Evolutionary conservation across 2,329 filamentous ascomycete genomes (phyloP).

Genomic region (Mycosphaerella arachidis): DNA sequence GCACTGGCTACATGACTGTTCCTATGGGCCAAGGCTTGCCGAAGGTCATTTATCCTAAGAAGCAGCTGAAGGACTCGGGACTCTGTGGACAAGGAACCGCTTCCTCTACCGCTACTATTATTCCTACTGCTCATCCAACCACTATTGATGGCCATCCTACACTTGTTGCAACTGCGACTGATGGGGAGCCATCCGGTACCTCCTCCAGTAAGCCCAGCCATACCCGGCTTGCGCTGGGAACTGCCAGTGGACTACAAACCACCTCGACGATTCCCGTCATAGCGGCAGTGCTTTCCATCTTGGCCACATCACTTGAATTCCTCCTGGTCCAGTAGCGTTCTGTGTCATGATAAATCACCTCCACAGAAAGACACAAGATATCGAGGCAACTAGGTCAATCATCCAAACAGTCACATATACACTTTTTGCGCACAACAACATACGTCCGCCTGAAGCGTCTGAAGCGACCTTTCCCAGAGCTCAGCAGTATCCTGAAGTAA

Average conservation of each 20-base stretch:
- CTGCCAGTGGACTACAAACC: background rate
- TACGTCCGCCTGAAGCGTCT: no score
- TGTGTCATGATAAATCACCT: background rate
- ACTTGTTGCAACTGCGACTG: background rate
- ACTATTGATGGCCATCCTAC: conserved; percentile 6
- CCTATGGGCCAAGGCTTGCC: conserved; percentile 34
- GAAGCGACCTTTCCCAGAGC: no score
- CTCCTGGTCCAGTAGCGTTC: background rate
- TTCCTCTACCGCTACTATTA: background rate
- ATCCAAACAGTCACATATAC: no score
- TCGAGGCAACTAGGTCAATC: no score
- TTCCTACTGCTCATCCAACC: conserved; percentile 4
- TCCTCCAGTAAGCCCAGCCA: conserved; percentile 1
- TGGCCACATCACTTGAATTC: background rate
- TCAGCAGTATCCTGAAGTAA: no score
- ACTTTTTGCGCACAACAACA: no score
- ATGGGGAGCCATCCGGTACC: background rate
- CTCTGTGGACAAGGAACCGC: conserved; percentile 21
- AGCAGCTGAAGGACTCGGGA: conserved; percentile 22
- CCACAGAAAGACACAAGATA: background rate
- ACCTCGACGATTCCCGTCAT: background rate
- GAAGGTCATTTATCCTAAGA: conserved; percentile 32
- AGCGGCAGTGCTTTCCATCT: background rate
- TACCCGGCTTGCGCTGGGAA: conserved; percentile 5
- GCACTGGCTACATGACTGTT: conserved; percentile 27